A percentile compares a stretch with the other conserved stretches of the same genome.
Evolutionary conservation across 1,139 yeast genomes (phyloP).

Genomic region (Saccharomyces uvarum): DNA sequence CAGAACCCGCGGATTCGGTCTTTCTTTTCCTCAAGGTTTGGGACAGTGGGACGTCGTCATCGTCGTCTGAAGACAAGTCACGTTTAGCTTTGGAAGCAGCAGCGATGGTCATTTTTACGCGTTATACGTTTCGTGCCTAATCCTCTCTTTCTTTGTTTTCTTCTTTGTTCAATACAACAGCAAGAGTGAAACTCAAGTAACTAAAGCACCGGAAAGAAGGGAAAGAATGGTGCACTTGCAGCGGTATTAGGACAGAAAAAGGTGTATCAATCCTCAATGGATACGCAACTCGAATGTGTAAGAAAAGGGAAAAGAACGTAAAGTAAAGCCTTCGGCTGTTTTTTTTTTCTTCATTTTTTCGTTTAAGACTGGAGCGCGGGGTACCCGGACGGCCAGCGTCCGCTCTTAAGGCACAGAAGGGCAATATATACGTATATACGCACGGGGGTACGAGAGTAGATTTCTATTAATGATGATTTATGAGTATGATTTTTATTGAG

Average conservation of each 20-base stretch:
- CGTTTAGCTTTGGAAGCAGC: background rate
- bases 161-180: background rate
- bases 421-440: background rate
- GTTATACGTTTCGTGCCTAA: background rate
- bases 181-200: background rate
- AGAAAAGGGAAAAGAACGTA: background rate
- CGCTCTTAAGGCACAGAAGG: too few relatives aligned
- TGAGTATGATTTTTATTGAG: background rate
- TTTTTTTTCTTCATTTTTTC: background rate
- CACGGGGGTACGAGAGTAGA: background rate
- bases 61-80: background rate
- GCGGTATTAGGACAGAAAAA: background rate
- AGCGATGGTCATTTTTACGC: background rate
- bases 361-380: background rate
- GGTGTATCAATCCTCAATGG: background rate
- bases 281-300: background rate
- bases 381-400: background rate
- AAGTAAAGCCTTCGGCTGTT: background rate
- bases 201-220: background rate
- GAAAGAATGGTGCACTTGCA: background rate
- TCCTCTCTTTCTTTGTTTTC: background rate
- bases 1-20: background rate
- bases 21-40: background rate
- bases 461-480: background rate
- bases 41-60: background rate